A percentile compares a stretch with the other conserved stretches of the same genome.
phyloP scores from a whole-genome alignment of 495 filamentous ascomycete genomes.

The Penicillium roqueforti region DNA sequence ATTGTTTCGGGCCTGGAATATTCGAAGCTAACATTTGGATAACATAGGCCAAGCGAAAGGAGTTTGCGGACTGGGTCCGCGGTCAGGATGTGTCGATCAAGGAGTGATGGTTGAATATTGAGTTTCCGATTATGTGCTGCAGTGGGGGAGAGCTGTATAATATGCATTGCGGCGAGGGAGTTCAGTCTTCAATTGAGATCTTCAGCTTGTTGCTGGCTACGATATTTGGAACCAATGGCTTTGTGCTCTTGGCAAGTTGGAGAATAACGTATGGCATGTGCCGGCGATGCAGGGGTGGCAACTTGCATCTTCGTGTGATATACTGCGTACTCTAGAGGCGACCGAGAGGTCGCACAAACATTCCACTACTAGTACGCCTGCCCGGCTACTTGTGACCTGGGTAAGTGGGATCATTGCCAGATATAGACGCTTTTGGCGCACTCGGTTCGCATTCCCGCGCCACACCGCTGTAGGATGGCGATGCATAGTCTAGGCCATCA shows the following conservation, averaged over 20 bases:
- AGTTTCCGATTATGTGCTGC: slow-evolving; percentile 1
- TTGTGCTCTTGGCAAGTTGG: background rate
- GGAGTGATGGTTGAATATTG: slow-evolving; percentile 16
- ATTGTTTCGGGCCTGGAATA: background rate
- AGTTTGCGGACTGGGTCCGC: slow-evolving; percentile 72
- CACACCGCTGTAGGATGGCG: background rate
- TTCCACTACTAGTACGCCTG: background rate
- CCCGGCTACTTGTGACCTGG: background rate
- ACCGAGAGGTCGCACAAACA: background rate
- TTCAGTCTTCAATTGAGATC: slow-evolving; percentile 9
- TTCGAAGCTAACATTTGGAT: slow-evolving; percentile 6
- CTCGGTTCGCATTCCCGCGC: background rate
- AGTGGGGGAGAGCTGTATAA: slow-evolving; percentile 17
- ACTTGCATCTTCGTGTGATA: background rate
- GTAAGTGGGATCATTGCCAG: background rate
- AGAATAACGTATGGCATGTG: background rate
- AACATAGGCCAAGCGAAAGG: slow-evolving; percentile 64
- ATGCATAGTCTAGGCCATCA: background rate
- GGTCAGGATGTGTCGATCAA: slow-evolving; percentile 30
- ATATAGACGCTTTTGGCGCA: background rate
- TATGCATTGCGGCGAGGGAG: slow-evolving; percentile 22
- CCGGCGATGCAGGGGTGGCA: background rate
- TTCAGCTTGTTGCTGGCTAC: background rate
- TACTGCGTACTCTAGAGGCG: background rate
- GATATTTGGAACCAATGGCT: background rate